Evolutionary conservation across 352 stramenopile species (phyloP).

Genomic region (Phytopythium vexans): DNA sequence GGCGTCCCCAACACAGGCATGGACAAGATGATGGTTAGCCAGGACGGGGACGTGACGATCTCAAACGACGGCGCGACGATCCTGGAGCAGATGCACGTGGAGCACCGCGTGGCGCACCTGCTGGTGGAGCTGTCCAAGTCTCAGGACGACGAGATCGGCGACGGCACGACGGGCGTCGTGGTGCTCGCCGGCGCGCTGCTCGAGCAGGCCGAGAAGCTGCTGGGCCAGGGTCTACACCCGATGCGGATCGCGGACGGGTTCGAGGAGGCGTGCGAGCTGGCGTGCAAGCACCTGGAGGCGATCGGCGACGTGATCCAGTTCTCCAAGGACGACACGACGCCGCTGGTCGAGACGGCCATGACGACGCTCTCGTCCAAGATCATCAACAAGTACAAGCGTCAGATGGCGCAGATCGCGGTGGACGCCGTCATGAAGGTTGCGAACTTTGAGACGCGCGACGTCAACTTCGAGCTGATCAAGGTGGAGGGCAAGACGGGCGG

Average conservation of each 20-base stretch:
- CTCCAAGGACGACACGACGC: constrained; percentile 91
- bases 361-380: constrained; percentile 99
- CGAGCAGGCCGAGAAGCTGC: constrained; percentile 96
- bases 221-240: constrained; percentile 96
- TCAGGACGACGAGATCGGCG: constrained; percentile 99
- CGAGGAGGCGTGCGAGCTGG: constrained; percentile 96
- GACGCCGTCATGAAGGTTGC: constrained; percentile 97
- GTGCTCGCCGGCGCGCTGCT: constrained; percentile 97
- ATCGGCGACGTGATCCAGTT: constrained; percentile 98
- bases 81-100: constrained; percentile 98
- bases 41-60: constrained; percentile 99
- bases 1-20: constrained; percentile 61
- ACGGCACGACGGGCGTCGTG: constrained; percentile 99
- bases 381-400: constrained; percentile 97
- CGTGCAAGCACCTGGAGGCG: constrained; percentile 92
- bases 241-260: constrained; percentile 99
- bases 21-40: constrained; percentile 99
- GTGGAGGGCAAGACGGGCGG: constrained; percentile 98
- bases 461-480: constrained; percentile 99
- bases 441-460: constrained; percentile 98
- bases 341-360: constrained; percentile 96
- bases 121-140: constrained; percentile 98
- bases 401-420: constrained; percentile 99
- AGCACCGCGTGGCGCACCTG: constrained; percentile 98
- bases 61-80: constrained; percentile 99